phyloP scores from a whole-genome alignment of 2,329 filamentous ascomycete species.

The Penicillium sp. region DNA sequence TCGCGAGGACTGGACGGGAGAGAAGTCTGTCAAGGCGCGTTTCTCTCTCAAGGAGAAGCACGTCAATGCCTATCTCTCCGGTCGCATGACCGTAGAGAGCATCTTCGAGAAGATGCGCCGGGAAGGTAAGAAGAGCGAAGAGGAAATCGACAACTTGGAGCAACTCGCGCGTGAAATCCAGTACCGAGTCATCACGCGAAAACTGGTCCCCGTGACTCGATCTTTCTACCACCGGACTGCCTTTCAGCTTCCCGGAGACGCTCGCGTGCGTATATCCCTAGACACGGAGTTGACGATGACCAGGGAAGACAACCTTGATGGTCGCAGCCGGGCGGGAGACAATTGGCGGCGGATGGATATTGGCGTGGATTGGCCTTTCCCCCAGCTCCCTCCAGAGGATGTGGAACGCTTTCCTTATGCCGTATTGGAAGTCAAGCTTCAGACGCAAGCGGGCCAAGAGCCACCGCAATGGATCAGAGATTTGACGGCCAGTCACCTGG shows the following conservation, averaged over 20 bases:
- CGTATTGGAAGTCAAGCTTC: slow-evolving; percentile 91
- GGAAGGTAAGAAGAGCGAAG: slow-evolving; percentile 89
- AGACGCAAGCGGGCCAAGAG: slow-evolving; percentile 90
- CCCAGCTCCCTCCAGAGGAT: slow-evolving; percentile 74
- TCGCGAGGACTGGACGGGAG: slow-evolving; percentile 96
- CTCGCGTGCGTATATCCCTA: slow-evolving; percentile 87
- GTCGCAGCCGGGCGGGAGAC: slow-evolving; percentile 62
- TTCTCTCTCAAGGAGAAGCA: slow-evolving; percentile 96
- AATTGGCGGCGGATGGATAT: slow-evolving; percentile 98
- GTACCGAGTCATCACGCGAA: slow-evolving; percentile 80
- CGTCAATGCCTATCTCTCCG: slow-evolving; percentile 79
- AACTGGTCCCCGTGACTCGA: slow-evolving; percentile 78
- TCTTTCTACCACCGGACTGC: slow-evolving; percentile 98
- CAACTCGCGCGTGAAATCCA: slow-evolving; percentile 84
- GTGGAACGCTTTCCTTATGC: slow-evolving; percentile 90
- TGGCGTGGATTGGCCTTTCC: slow-evolving; percentile 89
- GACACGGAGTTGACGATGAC: slow-evolving; percentile 94
- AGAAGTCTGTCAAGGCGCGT: slow-evolving; percentile 96
- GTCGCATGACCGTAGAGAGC: slow-evolving; percentile 71
- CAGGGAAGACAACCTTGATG: slow-evolving; percentile 89
- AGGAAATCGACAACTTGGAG: slow-evolving; percentile 82
- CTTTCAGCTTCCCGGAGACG: slow-evolving; percentile 93
- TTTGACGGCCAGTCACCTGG: slow-evolving; percentile 82
- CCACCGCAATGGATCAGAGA: slow-evolving; percentile 94
- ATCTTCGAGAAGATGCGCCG: slow-evolving; percentile 95